Percentiles rank a stretch among this genome's conserved stretches.
Evolutionary conservation across 2,329 filamentous ascomycete genomes (phyloP).

Genomic region (Golovinomyces cichoracearum): DNA sequence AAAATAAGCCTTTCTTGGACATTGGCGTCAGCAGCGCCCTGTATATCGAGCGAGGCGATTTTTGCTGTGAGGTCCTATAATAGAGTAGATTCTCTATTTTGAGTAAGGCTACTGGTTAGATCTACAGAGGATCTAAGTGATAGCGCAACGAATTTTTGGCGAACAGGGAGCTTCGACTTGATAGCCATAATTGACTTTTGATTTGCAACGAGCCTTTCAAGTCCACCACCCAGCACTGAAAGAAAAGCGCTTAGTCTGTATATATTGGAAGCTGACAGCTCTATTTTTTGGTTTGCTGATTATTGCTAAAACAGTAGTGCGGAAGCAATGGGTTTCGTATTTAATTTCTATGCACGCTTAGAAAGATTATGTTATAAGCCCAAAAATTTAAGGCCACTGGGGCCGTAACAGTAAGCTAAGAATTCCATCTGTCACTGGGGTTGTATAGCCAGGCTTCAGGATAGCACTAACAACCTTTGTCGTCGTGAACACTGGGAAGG

Average conservation of each 20-base stretch:
- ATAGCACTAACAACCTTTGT: not conserved
- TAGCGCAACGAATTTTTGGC: not conserved
- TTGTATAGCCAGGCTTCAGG: not conserved
- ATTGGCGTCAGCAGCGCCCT: no score
- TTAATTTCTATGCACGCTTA: not conserved
- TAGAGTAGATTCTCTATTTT: not conserved
- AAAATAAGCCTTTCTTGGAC: no score
- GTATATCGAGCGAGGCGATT: no score
- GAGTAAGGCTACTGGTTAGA: not conserved
- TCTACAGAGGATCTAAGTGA: not conserved
- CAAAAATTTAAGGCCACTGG: not conserved
- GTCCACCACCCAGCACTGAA: not conserved
- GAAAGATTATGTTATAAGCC: not conserved
- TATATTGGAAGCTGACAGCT: not conserved
- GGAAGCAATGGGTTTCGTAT: not conserved
- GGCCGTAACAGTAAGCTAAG: not conserved
- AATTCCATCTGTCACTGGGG: not conserved
- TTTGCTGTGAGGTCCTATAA: no score
- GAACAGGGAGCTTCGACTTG: not conserved
- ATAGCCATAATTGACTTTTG: not conserved
- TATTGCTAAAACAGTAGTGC: not conserved
- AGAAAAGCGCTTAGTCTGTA: not conserved
- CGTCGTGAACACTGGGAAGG: no score
- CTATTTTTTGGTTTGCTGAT: not conserved
- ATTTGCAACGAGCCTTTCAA: not conserved